Base-by-base conservation (phyloP, 148 eudicot species). In the Camellia japonica region DNA sequence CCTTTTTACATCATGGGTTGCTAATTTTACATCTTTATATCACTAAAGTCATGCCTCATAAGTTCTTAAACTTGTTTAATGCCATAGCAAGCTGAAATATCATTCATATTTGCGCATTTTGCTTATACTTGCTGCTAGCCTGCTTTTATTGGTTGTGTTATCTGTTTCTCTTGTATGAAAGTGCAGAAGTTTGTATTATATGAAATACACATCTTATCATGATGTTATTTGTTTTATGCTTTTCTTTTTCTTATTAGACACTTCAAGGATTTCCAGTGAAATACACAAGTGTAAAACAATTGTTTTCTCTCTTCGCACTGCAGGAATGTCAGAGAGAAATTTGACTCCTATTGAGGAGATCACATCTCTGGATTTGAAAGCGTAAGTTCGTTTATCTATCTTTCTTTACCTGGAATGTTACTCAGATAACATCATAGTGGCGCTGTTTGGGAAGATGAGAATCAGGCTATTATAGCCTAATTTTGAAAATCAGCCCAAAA, bases 241-340 rank as follows among this genome's bases (percentile, higher is more conserved):
- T 30, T 30, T 30, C 38, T 30, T 30, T 30, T 30, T 30, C 38
- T 30, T 30, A 30, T 30, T 30, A 30, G 38, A 30, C 38, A 30
- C 38, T 30, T 30, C 38, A 30, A 30, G 38, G 38, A 30, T 1
- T 30, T 30, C 38, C 38, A 30, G 38, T 30, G 38, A 30, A 30
- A 30, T 30, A 30, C 38, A 30, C 38, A 0, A 30, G 3, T 46
- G 59, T 55, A 55, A 52, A 46, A n/a, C 56, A 49, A 75, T 44
- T 66, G 46, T 38, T 20, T 52, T 80, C 46, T 58, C 54, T 13
- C 83, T 65, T 64, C 56, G 4, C 76, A 30, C 20, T 89, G 84
- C 89, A 92, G 98, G 90, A 79, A 83, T 83, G 82, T 61, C 91
- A 76, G 95, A 90, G 80, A 91, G 84, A 85, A 88, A 66, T 71